Conservation (phyloP, 116 monocot genomes). For the Iris pallida region DNA sequence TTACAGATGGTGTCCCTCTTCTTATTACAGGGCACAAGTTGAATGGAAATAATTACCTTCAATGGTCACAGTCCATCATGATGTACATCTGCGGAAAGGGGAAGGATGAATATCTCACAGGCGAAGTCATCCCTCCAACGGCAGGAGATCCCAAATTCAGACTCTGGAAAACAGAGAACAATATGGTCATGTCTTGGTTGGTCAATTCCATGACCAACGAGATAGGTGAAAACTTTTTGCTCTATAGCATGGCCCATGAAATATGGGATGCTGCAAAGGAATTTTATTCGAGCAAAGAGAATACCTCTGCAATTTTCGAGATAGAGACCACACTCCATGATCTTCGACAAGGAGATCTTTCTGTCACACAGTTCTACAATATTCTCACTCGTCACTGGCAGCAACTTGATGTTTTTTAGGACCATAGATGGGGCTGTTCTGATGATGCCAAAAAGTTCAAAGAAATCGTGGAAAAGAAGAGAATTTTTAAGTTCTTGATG, state of each 20-base stretch:
- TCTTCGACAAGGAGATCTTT: neutral
- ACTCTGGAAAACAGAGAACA: neutral
- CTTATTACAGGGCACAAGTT: neutral
- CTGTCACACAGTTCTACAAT: neutral
- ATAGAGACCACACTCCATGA: neutral
- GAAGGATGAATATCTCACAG: slow-evolving; percentile 3
- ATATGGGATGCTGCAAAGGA: neutral
- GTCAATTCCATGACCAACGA: neutral
- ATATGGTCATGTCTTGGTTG: slow-evolving; percentile 1
- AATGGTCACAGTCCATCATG: neutral
- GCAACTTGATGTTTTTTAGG: neutral
- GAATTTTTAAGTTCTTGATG: neutral
- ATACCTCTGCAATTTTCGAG: neutral
- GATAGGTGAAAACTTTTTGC: neutral
- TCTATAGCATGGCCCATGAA: neutral
- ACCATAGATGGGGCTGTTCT: neutral
- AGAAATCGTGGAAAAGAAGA: neutral
- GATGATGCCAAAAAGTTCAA: neutral
- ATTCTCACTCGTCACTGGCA: neutral
- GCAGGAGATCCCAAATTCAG: slow-evolving; percentile 5
- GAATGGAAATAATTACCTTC: too few species aligned
- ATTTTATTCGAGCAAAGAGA: neutral
- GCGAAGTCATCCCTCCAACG: neutral
- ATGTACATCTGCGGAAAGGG: slow-evolving; percentile 1
- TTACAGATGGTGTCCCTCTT: too few species aligned